phyloP scores from a whole-genome alignment of 106 monocot species.

The Dendrobium chrysotoxum region DNA sequence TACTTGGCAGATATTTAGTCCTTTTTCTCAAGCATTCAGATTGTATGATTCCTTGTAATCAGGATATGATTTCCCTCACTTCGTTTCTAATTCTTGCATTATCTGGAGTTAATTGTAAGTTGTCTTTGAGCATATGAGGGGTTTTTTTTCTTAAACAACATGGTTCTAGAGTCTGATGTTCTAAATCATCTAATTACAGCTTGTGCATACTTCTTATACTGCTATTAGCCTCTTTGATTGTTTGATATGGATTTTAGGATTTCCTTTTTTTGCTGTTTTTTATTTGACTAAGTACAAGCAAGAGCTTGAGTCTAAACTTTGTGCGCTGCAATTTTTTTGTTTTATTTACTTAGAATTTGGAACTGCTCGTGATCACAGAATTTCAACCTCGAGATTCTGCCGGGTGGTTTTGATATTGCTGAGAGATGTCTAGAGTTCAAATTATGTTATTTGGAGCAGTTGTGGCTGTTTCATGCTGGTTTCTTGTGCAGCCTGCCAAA shows the following conservation, averaged over 20 bases:
- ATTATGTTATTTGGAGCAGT: slow-evolving; percentile 13
- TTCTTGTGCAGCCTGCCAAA: slow-evolving; percentile 14
- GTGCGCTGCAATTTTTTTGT: not conserved
- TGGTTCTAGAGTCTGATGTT: not conserved
- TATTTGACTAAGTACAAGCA: not conserved
- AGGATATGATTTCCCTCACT: not conserved
- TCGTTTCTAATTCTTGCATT: too few species aligned
- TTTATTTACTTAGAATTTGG: not conserved
- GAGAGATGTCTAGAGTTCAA: slow-evolving; percentile 20
- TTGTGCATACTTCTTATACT: not conserved
- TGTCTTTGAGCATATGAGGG: not conserved
- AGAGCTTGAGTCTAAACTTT: not conserved
- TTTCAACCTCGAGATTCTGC: not conserved
- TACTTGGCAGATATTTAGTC: not conserved
- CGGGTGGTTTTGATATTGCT: not conserved
- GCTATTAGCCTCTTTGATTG: not conserved
- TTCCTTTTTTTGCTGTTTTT: not conserved
- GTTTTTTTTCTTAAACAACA: not conserved
- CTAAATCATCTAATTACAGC: not conserved
- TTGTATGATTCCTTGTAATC: not conserved
- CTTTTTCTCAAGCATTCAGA: not conserved
- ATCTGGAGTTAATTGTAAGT: not conserved
- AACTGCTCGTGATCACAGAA: not conserved
- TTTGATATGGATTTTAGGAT: not conserved
- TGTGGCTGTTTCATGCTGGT: slow-evolving; percentile 16